phyloP scores from a whole-genome alignment of 306 rosid species.

The Albizia julibrissin region DNA sequence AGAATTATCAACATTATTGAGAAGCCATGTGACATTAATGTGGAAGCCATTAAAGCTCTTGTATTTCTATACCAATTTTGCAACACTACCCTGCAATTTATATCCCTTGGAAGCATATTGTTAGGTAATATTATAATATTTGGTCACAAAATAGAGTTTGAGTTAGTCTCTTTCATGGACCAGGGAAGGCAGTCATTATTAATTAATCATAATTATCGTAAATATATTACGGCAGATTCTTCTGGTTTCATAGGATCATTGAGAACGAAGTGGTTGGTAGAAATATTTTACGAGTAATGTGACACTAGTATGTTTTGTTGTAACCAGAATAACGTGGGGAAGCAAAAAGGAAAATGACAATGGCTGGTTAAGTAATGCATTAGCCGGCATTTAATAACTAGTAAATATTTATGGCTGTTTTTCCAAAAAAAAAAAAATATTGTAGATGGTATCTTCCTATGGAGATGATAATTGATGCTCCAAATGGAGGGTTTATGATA shows the following conservation, averaged over 20 bases:
- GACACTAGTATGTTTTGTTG: neutral
- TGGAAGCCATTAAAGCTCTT: neutral
- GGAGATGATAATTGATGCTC: neutral
- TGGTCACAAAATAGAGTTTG: neutral
- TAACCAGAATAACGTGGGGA: neutral
- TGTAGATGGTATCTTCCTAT: neutral
- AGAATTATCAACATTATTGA: neutral
- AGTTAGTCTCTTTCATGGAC: neutral
- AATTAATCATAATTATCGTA: neutral
- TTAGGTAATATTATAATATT: neutral
- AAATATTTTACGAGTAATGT: neutral
- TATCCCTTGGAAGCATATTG: neutral
- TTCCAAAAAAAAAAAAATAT: no score
- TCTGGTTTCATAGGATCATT: neutral
- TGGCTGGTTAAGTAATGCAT: neutral
- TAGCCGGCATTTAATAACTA: neutral
- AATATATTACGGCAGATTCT: neutral
- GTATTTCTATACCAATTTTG: neutral
- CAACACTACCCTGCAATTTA: neutral
- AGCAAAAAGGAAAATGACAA: neutral
- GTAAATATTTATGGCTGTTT: neutral
- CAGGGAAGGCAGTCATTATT: neutral
- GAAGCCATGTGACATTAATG: neutral
- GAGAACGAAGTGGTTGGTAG: neutral
- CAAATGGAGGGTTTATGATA: neutral